Evolutionary conservation across 129 eudicot genomes (phyloP).

Genomic region (Ambrosia artemisiifolia): DNA sequence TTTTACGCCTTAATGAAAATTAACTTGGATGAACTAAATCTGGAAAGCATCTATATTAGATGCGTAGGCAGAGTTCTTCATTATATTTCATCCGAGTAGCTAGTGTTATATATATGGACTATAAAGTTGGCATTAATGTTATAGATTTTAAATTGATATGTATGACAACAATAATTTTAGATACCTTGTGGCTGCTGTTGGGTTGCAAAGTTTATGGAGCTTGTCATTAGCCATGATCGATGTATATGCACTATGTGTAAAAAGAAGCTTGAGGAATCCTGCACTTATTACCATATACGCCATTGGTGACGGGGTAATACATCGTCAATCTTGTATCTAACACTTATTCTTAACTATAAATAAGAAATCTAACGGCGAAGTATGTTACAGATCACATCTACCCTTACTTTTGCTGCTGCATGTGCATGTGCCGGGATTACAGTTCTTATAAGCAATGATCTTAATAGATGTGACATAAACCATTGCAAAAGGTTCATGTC

Average conservation of each 20-base stretch:
- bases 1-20: background rate
- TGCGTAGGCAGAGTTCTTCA: background rate
- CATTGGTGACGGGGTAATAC: constrained; percentile 84
- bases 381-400: constrained; percentile 42
- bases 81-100: background rate
- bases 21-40: background rate
- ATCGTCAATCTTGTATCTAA: background rate
- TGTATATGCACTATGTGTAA: constrained; percentile 61
- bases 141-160: background rate
- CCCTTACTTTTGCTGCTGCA: constrained; percentile 64
- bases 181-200: constrained; percentile 86
- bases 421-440: constrained; percentile 63
- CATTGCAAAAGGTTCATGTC: constrained; percentile 84
- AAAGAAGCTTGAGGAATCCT: constrained; percentile 61
- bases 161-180: constrained; percentile 23
- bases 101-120: background rate
- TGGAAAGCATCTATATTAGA: background rate
- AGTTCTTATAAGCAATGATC: constrained; percentile 70
- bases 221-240: constrained; percentile 62
- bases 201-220: constrained; percentile 88
- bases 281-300: constrained; percentile 55
- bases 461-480: constrained; percentile 60
- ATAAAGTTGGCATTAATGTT: background rate
- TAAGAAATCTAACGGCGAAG: background rate
- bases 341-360: background rate